Evolutionary conservation across 106 monocot species (phyloP), one percentile per base, ranked within the genome.

Genomic region (Dactylorhiza incarnata): DNA sequence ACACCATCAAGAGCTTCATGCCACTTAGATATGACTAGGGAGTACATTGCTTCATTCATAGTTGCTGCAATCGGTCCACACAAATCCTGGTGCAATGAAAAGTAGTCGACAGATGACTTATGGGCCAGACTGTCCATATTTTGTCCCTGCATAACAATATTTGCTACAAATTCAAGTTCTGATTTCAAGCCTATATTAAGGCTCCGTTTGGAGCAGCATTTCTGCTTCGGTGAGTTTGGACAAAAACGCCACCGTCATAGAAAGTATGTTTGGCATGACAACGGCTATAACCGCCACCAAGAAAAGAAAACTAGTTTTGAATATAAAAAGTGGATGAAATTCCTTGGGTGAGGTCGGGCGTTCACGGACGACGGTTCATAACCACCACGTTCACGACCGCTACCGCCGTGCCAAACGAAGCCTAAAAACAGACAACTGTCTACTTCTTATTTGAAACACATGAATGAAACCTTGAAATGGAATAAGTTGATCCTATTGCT

Each of bases 31-130:
- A 89, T 82, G 45, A 99, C 91, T 66, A 99, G 77, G 72, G 79
- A 85, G 59, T 91, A 86, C 89, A 91, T 88, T 1, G 83, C 82
- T 67, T 94, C 97, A 82, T 91, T 94, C 79, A 94, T 82, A 78
- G 94, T 99, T 74, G 84, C 84, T 24, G 94, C 91, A 87, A 99
- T 82, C 76, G 94, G 87, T 46, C 94, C 94, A 74, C 91, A 94
- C 71, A 93, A 75, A 77, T 84, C 78, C 29, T 79, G 79, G 68
- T 69, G 19, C 61, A 83, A 85, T 65, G 82, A 78, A 48, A 78
- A 45, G 54, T 80, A 75, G 17, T 79, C 80, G 59, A 37, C 62
- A 75, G 77, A 83, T 25, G 72, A 66, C 77, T 86, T 82, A 73
- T 86, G 69, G 66, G n/a, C 16, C 44, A 54, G 54, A 49, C 52